Evolutionary conservation across 2,329 filamentous ascomycete species (phyloP), one percentile per base, ranked within the genome.

Genomic region (Simplicillium aogashimaense): DNA sequence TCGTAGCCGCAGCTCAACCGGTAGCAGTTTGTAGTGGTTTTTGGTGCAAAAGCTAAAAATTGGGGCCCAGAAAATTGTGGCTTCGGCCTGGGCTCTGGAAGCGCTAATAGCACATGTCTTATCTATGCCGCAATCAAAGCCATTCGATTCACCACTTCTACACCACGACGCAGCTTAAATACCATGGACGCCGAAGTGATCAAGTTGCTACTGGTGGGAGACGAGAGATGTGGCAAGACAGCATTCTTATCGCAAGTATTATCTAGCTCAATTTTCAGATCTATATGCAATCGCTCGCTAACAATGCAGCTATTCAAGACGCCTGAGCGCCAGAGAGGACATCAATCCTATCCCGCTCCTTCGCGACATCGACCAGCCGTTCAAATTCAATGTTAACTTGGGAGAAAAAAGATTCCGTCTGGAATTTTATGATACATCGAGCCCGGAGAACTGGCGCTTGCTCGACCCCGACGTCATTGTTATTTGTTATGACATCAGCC

Each of bases 401-500:
- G 56, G 60, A 8, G 39, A 38, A 7, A 49, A 45, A n/a, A 49
- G 45, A 11, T 76, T 72, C 50, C 66, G 71, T 18, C 64, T 81
- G 46, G 72, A 78, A 51, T 77, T 80, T 49, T 72, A 69, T 47
- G 77, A 81, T 52, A 79, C 76, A 1, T 67, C 70, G 8, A 67
- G 66, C 49, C 74, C 76, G 4, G 69, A 74, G 17, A 72, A 67
- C 51, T 81, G 77, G 77, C 68, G 63, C 36, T 59, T 72, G n/a
- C 59, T 79, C 14, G 64, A 65, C 12, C 77, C 77, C 0, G 70
- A 81, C 53, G 59, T 80, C 25, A 59, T 79, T 38, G 59, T 79
- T 20, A 58, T 80, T 43, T 80, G 76, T 57, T 81, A 74, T 50
- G 76, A 79, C 50, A 77, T 81, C 50, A 74, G 70, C 55, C 70